Evolutionary conservation across 495 filamentous ascomycete species (phyloP), one percentile per base, ranked within the genome.

Genomic region (Daldinia childiae): DNA sequence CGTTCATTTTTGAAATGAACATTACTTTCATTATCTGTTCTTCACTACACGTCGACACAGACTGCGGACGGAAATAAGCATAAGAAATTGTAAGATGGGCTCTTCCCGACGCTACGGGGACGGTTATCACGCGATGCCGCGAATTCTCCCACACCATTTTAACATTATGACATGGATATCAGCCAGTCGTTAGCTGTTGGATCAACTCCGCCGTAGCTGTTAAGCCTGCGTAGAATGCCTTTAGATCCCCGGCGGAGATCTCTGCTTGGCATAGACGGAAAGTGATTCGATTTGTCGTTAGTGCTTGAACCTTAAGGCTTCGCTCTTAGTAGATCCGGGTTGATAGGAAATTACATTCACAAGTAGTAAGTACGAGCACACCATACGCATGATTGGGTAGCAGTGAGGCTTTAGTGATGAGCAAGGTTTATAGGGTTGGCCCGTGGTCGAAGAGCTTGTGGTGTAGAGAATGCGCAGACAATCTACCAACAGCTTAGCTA

Each of bases 91-190:
- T 60, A 58, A 58, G 48, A 62, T 43, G 54, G 62, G 48, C 58
- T 66, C 71, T 63, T 73, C 62, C 71, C 71, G 71, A 69, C 71
- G 58, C 71, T 68, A 66, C 71, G 71, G 66, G 59, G 71, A 29
- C 61, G 45, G 55, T 15, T 29, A 39, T 58, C 65, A 69, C 65
- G 70, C 61, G 68, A 73, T 73, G 66, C 51, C 48, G 62, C 64
- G 54, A 57, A 41, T 58, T 48, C 43, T 17, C 50, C 27, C 71
- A 73, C 71, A 69, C 71, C 58, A 62, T 48, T 8, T 62, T 39
- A 15, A 21, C 58, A 45, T 56, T 66, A 29, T 58, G 19, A 55
- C 71, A 73, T 67, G 66, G 66, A 63, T 69, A 59, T 51, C 15
- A 41, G 34, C 66, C 61, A 69, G 34, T 63, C 32, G 52, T 59